Base-by-base conservation (phyloP, 164 flowering plant species). In the Buxus sempervirens region DNA sequence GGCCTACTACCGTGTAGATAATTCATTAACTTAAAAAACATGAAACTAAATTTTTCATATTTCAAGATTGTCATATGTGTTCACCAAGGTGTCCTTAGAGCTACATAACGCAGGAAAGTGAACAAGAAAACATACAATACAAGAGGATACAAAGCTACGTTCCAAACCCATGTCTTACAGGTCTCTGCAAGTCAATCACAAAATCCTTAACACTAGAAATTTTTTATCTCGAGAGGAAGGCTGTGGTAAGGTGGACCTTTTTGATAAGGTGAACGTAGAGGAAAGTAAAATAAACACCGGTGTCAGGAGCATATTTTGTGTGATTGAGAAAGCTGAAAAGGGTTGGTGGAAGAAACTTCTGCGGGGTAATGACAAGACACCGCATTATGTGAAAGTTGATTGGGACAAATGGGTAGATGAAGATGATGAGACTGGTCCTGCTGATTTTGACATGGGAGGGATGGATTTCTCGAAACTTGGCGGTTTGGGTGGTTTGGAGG, bases 321-420 rank as follows among this genome's bases (percentile, higher is more conserved):
- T 92, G 32, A 6, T 95, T 64, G 89, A 88, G 83, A 95, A 95
- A 79, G 93, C 88, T n/a, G 99, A 92, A 76, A 72, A 77, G 64
- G 82, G 51, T 20, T 90, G 99, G 99, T 95, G 98, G 99, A 85
- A 81, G 59, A 95, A 80, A 72, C 73, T 95, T 51, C 75, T 95
- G 69, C 80, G 81, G 27, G 90, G 83, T 21, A 84, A 83, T 67
- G 88, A 54, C 4, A 92, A 85, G 84, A 55, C 88, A 24, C 97
- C 97, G 16, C 88, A 85, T 70, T 90, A 78, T 61, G 77, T 92
- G 64, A 92, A 92, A 82, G 91, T 92, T 61, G 98, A 92, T 70
- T 92, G 98, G 98, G 96, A 92, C 78, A 92, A 90, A 70, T 92
- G 96, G 98, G 98, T 76, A n/a, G 96, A 92, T 83, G 96, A 90